Percentiles rank a stretch among this genome's conserved stretches.
phyloP scores from a whole-genome alignment of 352 stramenopile genomes.

The Globisporangium echinulatum region DNA sequence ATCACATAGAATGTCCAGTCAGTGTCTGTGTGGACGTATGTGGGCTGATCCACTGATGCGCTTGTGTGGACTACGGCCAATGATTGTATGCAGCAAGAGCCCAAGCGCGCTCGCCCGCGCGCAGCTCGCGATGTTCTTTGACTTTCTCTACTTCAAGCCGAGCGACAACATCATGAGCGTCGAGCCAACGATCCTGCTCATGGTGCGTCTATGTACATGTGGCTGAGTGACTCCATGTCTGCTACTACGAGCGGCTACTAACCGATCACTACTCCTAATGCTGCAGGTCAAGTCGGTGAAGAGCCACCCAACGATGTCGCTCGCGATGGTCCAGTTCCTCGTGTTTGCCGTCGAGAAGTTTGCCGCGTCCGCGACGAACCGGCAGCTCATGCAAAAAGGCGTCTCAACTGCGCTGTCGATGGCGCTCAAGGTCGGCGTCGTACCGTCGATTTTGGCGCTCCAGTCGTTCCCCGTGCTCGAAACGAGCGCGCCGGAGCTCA shows the following conservation, averaged over 20 bases:
- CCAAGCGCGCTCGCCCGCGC: conserved; percentile 61
- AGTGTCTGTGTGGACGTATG: conserved; percentile 5
- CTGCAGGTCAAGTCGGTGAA: conserved; percentile 77
- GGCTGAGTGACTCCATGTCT: too few relatives aligned
- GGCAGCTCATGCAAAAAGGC: conserved; percentile 76
- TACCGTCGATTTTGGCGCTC: conserved; percentile 56
- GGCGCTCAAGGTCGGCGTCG: conserved; percentile 68
- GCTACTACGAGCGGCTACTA: too few relatives aligned
- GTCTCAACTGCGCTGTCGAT: conserved; percentile 73
- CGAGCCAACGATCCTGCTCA: conserved; percentile 76
- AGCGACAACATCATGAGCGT: conserved; percentile 81
- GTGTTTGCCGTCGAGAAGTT: conserved; percentile 85
- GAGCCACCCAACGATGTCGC: conserved; percentile 75
- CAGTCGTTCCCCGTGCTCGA: conserved; percentile 74
- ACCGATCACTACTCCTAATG: too few relatives aligned
- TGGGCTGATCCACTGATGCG: too few relatives aligned
- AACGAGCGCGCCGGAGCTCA: conserved; percentile 60
- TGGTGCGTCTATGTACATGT: conserved; percentile 32
- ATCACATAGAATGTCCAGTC: too few relatives aligned
- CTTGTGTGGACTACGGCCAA: background rate
- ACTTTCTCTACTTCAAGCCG: conserved; percentile 81
- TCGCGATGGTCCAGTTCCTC: conserved; percentile 82
- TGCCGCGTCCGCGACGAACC: conserved; percentile 62
- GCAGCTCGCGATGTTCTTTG: conserved; percentile 84
- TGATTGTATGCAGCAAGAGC: conserved; percentile 41